Evolutionary conservation across 2,329 filamentous ascomycete genomes (phyloP).

Genomic region (Rhynchosporium graminicola): DNA sequence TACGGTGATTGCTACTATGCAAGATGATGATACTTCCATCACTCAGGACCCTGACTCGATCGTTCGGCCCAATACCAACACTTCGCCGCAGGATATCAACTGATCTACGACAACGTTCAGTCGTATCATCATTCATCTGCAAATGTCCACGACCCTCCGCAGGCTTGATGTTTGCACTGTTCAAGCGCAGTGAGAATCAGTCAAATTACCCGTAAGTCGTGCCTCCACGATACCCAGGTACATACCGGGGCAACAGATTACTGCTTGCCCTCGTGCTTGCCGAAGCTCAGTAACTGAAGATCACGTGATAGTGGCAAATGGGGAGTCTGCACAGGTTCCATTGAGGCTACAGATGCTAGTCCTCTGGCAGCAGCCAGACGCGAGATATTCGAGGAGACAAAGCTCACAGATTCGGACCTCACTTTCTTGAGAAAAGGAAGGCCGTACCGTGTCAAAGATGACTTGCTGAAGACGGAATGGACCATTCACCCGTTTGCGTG

Average conservation of each 20-base stretch:
- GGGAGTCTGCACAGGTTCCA: constrained; percentile 62
- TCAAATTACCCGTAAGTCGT: constrained; percentile 56
- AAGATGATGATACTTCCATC: background rate
- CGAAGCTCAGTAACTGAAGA: constrained; percentile 14
- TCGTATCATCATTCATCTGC: constrained; percentile 50
- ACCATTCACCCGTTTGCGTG: constrained; percentile 64
- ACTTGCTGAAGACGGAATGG: constrained; percentile 57
- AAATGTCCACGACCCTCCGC: constrained; percentile 30
- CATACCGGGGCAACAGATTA: too few species aligned
- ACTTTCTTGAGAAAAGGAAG: constrained; percentile 47
- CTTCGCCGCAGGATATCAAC: constrained; percentile 22
- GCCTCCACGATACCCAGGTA: background rate
- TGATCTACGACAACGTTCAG: constrained; percentile 15
- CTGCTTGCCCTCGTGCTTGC: too few species aligned
- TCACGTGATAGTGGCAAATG: constrained; percentile 51
- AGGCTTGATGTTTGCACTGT: constrained; percentile 57
- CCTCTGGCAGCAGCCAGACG: constrained; percentile 61
- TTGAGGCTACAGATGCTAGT: constrained; percentile 54
- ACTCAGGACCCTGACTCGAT: background rate
- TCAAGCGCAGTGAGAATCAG: constrained; percentile 60
- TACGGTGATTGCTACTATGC: background rate
- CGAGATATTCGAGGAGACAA: constrained; percentile 64
- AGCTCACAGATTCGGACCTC: constrained; percentile 45
- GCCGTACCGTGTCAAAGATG: constrained; percentile 58
- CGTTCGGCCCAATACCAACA: background rate